Base-by-base conservation (phyloP, 805 yeast species). In the Wickerhamiella vanderwaltii region DNA sequence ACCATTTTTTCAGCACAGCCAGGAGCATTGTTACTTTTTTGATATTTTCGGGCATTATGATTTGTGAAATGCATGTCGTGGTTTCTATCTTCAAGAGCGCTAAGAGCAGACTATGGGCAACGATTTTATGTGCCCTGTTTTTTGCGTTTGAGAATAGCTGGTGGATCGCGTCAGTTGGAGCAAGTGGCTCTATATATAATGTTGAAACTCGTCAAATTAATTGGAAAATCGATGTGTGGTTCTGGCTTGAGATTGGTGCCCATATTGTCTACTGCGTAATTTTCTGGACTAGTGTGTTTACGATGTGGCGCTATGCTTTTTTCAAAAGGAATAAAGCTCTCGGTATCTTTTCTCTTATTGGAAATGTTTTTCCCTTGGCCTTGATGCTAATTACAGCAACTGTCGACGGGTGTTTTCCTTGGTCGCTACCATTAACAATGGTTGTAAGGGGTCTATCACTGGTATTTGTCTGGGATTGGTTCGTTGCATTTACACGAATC, bases 151-250 rank as follows among this genome's bases (percentile, higher is more conserved):
- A 38, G 18, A 38, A 32, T 6, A 17, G 16, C 15, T 38, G 41
- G 41, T 38, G 41, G 41, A 19, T 38, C 3, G 29, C 25, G 3
- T 32, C 35, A 9, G 33, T 38, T n/a, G n/a, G n/a, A n/a, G 12
- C 7, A n/a, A 5, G 4, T 16, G 9, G 16, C 9, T 16, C 23
- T 2, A 17, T 30, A 5, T 38, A 18, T 18, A 13, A 38, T 30
- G n/a, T n/a, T 4, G 3, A 18, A 3, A 30, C 16, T 12, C 41
- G 35, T 18, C n/a, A 4, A 4, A 1, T 38, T 23, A 19, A 23
- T 15, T 29, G 17, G 24, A 11, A 20, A 9, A 11, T 38, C 4
- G 23, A 28, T 3, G 30, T 24, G 1, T 38, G 22, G 17, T 38
- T 30, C 17, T 38, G 30, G 30, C 11, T 38, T 13, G 41, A 38